phyloP scores from a whole-genome alignment of 192 early-diverging fungal species.

The Podila clonocystis region DNA sequence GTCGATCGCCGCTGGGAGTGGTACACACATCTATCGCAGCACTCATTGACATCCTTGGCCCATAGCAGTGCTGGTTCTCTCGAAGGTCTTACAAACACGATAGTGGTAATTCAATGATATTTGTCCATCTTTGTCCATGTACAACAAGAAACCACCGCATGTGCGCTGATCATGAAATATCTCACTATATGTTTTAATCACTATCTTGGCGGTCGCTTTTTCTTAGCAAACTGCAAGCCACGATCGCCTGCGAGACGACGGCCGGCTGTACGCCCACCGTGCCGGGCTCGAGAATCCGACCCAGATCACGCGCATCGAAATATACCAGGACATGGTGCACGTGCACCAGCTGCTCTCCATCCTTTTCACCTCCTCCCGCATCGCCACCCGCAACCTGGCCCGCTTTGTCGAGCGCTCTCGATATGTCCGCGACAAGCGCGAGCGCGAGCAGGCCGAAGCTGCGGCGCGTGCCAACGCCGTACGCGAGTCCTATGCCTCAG shows the following conservation, averaged over 20 bases:
- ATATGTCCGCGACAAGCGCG: constrained; percentile 6
- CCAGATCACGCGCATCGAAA: constrained; percentile 22
- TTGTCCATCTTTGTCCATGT: no score
- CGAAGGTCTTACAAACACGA: constrained; percentile 11
- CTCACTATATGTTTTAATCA: not conserved
- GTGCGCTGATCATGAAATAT: not conserved
- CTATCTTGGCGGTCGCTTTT: no score
- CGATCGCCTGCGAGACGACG: constrained; percentile 32
- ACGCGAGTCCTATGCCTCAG: no score
- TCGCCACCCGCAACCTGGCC: constrained; percentile 20
- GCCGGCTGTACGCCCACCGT: constrained; percentile 33
- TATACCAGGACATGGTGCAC: constrained; percentile 30
- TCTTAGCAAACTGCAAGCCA: constrained; percentile 34
- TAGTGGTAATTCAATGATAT: constrained; percentile 11
- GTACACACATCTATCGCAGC: constrained; percentile 29
- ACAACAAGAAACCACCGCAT: no score
- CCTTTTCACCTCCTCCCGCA: not conserved
- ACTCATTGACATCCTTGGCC: constrained; percentile 31
- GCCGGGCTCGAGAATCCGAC: constrained; percentile 19
- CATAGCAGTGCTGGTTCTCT: constrained; percentile 20
- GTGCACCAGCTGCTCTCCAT: constrained; percentile 32
- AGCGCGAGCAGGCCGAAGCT: not conserved
- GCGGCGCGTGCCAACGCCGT: not conserved
- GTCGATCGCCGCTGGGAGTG: constrained; percentile 24
- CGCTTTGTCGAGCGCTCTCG: constrained; percentile 29